Conservation (phyloP, 768 basidiomycete genomes). For the Auricularia heimuer region DNA sequence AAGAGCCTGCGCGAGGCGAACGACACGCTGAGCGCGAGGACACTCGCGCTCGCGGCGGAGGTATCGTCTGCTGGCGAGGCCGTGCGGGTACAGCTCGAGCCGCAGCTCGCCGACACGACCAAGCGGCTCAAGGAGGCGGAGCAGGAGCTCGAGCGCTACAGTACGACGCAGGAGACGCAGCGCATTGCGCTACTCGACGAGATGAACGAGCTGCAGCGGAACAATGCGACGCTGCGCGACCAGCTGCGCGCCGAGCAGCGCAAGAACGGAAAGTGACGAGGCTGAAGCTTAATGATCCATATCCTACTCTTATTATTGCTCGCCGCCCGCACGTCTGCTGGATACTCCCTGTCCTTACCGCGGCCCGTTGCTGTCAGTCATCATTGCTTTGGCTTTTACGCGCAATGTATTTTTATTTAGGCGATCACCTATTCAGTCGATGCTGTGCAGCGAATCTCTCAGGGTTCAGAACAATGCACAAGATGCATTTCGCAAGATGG, state of each 20-base stretch:
- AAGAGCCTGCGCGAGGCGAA: constrained; percentile 72
- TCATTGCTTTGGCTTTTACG: neutral
- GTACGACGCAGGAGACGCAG: constrained; percentile 66
- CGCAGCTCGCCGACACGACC: constrained; percentile 50
- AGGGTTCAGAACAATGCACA: neutral
- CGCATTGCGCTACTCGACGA: constrained; percentile 80
- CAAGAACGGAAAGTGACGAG: constrained; percentile 24
- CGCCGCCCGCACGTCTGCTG: neutral
- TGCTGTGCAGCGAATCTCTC: neutral
- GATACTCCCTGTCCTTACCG: neutral
- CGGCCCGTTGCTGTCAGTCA: neutral
- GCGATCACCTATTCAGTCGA: neutral
- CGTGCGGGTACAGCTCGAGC: constrained; percentile 53
- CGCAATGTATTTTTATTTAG: neutral
- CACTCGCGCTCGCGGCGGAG: constrained; percentile 62
- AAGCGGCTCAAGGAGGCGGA: constrained; percentile 52
- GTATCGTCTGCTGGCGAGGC: constrained; percentile 47
- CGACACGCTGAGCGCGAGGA: constrained; percentile 59
- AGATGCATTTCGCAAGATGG: neutral
- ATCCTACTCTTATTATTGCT: neutral
- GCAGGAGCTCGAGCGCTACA: constrained; percentile 59
- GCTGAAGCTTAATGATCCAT: neutral
- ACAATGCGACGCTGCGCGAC: constrained; percentile 59
- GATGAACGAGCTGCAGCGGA: constrained; percentile 71
- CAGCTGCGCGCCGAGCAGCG: constrained; percentile 44